A percentile compares a stretch with the other conserved stretches of the same genome.
Conservation (phyloP, 23 red algal genomes). For the Gracilaria caudata region DNA sequence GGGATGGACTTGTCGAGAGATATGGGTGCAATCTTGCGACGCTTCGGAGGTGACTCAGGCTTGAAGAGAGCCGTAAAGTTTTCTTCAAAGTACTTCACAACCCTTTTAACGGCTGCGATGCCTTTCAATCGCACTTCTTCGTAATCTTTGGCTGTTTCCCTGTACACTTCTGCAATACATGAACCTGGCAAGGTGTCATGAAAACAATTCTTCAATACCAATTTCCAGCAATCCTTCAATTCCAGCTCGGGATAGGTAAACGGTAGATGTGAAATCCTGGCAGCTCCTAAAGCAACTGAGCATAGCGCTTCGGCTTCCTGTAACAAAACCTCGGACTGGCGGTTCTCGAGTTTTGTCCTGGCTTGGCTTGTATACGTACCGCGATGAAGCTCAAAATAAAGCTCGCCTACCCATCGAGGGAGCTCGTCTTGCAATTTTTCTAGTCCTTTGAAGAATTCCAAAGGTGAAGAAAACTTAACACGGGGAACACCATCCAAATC, state of each 20-base stretch:
- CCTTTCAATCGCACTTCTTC: constrained; percentile 36
- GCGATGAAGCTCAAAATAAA: constrained; percentile 85
- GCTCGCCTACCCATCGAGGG: constrained; percentile 69
- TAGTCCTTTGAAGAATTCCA: constrained; percentile 67
- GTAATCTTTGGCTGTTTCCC: constrained; percentile 64
- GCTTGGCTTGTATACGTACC: constrained; percentile 84
- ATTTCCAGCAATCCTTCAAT: constrained; percentile 56
- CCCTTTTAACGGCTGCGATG: constrained; percentile 21
- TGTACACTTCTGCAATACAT: constrained; percentile 74
- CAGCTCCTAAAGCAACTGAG: constrained; percentile 24
- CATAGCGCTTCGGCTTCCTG: constrained; percentile 53
- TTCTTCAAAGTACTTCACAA: constrained; percentile 10
- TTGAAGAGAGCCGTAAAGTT: not conserved
- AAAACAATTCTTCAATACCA: constrained; percentile 76
- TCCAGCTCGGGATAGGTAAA: constrained; percentile 39
- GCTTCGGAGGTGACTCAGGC: not conserved
- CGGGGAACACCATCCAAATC: constrained; percentile 67
- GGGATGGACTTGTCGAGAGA: not conserved
- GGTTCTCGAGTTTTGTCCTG: constrained; percentile 62
- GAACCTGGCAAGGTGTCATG: constrained; percentile 81
- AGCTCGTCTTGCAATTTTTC: constrained; percentile 43
- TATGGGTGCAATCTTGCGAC: not conserved
- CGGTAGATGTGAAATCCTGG: not conserved
- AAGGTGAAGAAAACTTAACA: constrained; percentile 54
- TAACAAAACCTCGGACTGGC: constrained; percentile 54